These are phyloP conservation scores for Ogataea wickerhamii DNA, from an alignment of 805 yeast species.

Conservation along the genomic window DNA sequence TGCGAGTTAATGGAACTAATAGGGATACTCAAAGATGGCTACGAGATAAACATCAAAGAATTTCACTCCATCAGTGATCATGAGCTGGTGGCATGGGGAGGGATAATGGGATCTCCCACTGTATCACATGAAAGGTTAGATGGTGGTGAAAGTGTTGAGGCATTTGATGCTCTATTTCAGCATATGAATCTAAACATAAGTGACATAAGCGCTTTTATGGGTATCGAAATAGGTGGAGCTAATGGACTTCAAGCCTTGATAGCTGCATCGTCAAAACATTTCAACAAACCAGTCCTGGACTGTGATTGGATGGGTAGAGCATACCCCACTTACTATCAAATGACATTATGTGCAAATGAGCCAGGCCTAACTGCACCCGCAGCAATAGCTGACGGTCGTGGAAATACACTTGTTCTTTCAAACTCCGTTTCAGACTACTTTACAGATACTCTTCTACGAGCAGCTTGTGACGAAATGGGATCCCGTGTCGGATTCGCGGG, in stretches of 20 bases:
- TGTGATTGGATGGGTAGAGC: slow-evolving; percentile 48
- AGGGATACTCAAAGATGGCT: slow-evolving; percentile 33
- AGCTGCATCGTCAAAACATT: slow-evolving; percentile 14
- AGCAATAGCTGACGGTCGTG: slow-evolving; percentile 36
- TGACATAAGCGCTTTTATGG: slow-evolving; percentile 32
- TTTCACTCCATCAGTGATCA: slow-evolving; percentile 25
- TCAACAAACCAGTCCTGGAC: slow-evolving; percentile 32
- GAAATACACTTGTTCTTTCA: slow-evolving; percentile 34
- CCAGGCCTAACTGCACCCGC: slow-evolving; percentile 18
- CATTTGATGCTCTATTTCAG: slow-evolving; percentile 28
- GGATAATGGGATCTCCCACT: slow-evolving; percentile 45
- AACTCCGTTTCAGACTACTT: slow-evolving; percentile 29
- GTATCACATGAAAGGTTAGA: slow-evolving; percentile 40
- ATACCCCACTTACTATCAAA: slow-evolving; percentile 41
- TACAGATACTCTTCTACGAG: slow-evolving; percentile 38
- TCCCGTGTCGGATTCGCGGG: slow-evolving; percentile 35
- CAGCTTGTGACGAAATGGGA: slow-evolving; percentile 40
- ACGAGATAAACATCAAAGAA: slow-evolving; percentile 31
- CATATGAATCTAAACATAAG: slow-evolving; percentile 13
- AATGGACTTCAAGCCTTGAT: slow-evolving; percentile 36
- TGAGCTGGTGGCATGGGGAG: slow-evolving; percentile 31
- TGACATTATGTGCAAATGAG: slow-evolving; percentile 29
- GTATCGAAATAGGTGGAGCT: slow-evolving; percentile 43
- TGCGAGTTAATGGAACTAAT: slow-evolving; percentile 33
- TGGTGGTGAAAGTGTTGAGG: slow-evolving; percentile 35